phyloP scores from a whole-genome alignment of 2,329 filamentous ascomycete genomes.

The Penicillium sp. region DNA sequence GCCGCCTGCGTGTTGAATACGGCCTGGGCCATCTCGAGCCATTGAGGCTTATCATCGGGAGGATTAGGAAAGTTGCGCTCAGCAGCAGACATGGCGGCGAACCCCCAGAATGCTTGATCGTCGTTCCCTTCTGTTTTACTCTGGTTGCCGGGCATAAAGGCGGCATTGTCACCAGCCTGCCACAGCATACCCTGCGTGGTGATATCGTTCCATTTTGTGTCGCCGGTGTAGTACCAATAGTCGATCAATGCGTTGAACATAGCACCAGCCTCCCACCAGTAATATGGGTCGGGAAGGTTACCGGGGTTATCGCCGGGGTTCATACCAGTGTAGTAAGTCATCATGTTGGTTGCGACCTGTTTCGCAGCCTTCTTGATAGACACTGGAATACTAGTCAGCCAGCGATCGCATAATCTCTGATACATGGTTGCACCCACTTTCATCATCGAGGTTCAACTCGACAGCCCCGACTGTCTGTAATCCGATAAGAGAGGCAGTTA shows the following conservation, averaged over 20 bases:
- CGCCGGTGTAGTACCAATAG: slow-evolving; percentile 44
- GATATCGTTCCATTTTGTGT: slow-evolving; percentile 38
- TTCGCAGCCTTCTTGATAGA: slow-evolving; percentile 48
- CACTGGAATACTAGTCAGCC: slow-evolving; percentile 23
- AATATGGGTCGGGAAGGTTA: slow-evolving; percentile 48
- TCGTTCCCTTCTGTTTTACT: slow-evolving; percentile 50
- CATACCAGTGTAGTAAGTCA: slow-evolving; percentile 49
- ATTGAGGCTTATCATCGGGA: slow-evolving; percentile 59
- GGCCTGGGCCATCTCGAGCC: slow-evolving; percentile 72
- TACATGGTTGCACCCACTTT: slow-evolving; percentile 3
- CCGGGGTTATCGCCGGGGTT: slow-evolving; percentile 50
- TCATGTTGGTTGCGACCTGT: slow-evolving; percentile 46
- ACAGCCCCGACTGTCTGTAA: slow-evolving; percentile 14
- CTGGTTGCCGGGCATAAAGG: slow-evolving; percentile 44
- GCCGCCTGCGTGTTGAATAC: slow-evolving; percentile 73
- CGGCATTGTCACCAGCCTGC: slow-evolving; percentile 36
- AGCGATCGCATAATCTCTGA: neutral
- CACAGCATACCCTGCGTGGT: slow-evolving; percentile 36
- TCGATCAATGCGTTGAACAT: slow-evolving; percentile 42
- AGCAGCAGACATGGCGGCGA: slow-evolving; percentile 54
- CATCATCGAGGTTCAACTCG: slow-evolving; percentile 15
- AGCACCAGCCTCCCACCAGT: slow-evolving; percentile 45
- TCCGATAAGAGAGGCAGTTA: slow-evolving; percentile 15
- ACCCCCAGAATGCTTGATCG: slow-evolving; percentile 57
- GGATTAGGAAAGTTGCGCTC: slow-evolving; percentile 43